Evolutionary conservation across 495 filamentous ascomycete species (phyloP), one percentile per base, ranked within the genome.

Genomic region (Penicillium manginii): DNA sequence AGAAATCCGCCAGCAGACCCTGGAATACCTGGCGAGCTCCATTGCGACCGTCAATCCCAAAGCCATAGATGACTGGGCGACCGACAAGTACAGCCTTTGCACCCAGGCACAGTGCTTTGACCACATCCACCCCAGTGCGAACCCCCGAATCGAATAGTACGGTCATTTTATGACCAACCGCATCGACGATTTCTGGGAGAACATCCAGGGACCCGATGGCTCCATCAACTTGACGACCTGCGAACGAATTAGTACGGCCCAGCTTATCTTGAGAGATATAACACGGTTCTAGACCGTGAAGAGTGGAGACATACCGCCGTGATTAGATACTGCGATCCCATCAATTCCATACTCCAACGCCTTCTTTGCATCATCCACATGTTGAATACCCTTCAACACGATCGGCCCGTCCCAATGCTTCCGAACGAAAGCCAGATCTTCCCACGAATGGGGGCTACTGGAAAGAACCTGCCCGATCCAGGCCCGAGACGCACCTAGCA

Each of bases 81-180:
- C 91, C 92, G 57, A 96, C 91, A 17, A 93, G 86, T 0, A 96
- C 92, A n/a, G 89, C 92, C 69, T 85, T 90, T 5, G 92, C 93
- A 40, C 93, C 93, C 3, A 97, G 78, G 60, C 90, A 94, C 35
- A 96, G 78, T 53, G 92, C 93, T 74, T 96, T 97, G 77, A 96
- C 82, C 63, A 88, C 72, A 68, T 89, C 86, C 3, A 78, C 78
- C 1, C 79, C 86, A 29, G 80, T 80, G 4, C 87, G 80, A 33
- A 90, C 72, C 2, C 88, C 87, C 4, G 80, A 83, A 68, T 90
- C 87, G 60, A 87, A 89, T 58, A 88, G 80, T 31, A 88, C 79
- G 26, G 84, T 79, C 53, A 75, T 75, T 54, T 80, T 74, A 45
- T 83, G 77, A 5, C 81, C 80, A 18, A 85, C 82, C 17, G 73